Conservation (phyloP, 805 yeast genomes). For the Starmerella apis region DNA sequence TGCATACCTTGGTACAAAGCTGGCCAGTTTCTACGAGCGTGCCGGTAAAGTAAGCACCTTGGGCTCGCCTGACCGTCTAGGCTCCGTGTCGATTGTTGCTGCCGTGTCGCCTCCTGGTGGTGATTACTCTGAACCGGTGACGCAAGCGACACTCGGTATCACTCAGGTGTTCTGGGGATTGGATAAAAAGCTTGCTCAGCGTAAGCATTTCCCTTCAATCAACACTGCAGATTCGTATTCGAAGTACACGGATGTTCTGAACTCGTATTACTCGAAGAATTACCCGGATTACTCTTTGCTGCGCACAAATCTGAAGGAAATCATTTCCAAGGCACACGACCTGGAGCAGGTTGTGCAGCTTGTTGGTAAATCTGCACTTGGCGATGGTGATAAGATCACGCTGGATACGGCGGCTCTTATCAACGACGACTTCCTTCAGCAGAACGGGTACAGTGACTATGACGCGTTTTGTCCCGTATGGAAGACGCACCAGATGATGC, state of each 20-base stretch:
- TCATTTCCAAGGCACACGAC: conserved; percentile 93
- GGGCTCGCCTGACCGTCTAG: conserved; percentile 93
- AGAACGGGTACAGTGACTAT: conserved; percentile 95
- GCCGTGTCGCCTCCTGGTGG: conserved; percentile 99
- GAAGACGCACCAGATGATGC: conserved; percentile 99
- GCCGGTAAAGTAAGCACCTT: conserved; percentile 94
- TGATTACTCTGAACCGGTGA: conserved; percentile 99
- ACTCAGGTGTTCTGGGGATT: conserved; percentile 99
- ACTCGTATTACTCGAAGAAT: conserved; percentile 71
- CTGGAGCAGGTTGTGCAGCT: conserved; percentile 97
- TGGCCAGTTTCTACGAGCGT: conserved; percentile 98
- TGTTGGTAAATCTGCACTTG: conserved; percentile 95
- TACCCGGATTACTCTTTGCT: conserved; percentile 85
- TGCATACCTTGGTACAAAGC: conserved; percentile 96
- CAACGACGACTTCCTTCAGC: conserved; percentile 97
- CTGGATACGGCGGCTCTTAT: conserved; percentile 83
- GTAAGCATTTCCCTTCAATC: conserved; percentile 99
- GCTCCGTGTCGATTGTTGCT: conserved; percentile 98
- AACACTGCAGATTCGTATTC: conserved; percentile 95
- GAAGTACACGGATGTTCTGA: conserved; percentile 80
- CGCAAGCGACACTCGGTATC: conserved; percentile 95
- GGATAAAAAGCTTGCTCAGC: conserved; percentile 97
- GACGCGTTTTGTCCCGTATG: conserved; percentile 99
- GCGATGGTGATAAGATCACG: conserved; percentile 93
- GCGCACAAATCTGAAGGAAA: conserved; percentile 89